Evolutionary conservation across 768 basidiomycete genomes (phyloP), one percentile per base, ranked within the genome.

Genomic region (Galerina sulciceps): DNA sequence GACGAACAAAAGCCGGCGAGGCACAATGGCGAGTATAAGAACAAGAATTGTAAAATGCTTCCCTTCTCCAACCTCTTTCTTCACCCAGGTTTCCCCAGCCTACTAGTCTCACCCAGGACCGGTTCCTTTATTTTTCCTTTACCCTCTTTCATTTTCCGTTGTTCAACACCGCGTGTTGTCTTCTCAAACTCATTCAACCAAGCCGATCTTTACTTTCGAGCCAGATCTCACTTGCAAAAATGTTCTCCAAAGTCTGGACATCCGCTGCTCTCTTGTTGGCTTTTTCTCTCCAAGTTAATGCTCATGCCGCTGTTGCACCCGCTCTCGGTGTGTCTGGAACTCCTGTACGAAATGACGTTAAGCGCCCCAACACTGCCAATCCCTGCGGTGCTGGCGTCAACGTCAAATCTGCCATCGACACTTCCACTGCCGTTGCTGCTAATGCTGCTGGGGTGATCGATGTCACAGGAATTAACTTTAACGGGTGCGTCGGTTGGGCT

Each of bases 381-480:
- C 76, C 76, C 0, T 85, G 83, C 63, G 83, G 84, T 48, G 42
- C 47, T 35, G 65, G 65, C 1, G 67, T 76, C 36, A 73, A 79
- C 67, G 71, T 83, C 47, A 75, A 79, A 18, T 55, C 69, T 17
- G 73, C 67, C 45, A 58, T 85, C 56, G 76, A 76, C 53, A 67
- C 70, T 10, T 76, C 81, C 4, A 75, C 72, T 3, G 70, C 73
- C 8, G 72, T 78, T 10, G 61, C 65, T n/a, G 75, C 74, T 15
- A 68, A 68, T n/a, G 72, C 77, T 18, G 72, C 80, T 48, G 82
- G 82, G 34, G 58, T 74, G 0, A 79, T 84, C 67, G 68, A 69
- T 6, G 75, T 73, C 20, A 78, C 71, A 23, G 73, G 73, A 55
- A 77, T 69, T 43, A 76, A 80, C 69, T 84, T 83, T 66, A 83